A percentile compares a stretch with the other conserved stretches of the same genome.
Conservation (phyloP, 768 basidiomycete species). For the Pulveroboletus sp. region DNA sequence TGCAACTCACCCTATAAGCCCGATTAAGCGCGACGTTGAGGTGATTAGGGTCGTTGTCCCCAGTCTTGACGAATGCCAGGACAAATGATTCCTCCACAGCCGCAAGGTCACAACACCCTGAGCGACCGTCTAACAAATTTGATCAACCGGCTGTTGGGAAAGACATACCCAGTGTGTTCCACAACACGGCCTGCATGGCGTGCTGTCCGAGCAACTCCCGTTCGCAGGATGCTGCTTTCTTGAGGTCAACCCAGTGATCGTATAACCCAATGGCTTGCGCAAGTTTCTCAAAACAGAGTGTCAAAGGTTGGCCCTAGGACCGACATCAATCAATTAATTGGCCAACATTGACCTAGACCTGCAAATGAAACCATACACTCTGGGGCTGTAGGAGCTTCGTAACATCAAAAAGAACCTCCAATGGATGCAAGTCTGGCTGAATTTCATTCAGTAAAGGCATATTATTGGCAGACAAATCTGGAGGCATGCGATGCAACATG, state of each 20-base stretch:
- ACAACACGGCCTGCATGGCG: constrained; percentile 68
- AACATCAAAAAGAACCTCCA: constrained; percentile 74
- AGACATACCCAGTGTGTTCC: constrained; percentile 61
- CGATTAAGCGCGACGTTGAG: constrained; percentile 60
- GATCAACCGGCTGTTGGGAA: not conserved
- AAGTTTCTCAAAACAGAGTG: constrained; percentile 64
- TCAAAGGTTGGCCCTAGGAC: constrained; percentile 63
- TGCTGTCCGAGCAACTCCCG: constrained; percentile 70
- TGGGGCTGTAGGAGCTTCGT: constrained; percentile 67
- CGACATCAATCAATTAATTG: constrained; percentile 11
- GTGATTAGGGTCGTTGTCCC: constrained; percentile 57
- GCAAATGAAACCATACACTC: constrained; percentile 44
- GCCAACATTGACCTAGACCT: not conserved
- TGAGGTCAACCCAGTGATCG: constrained; percentile 66
- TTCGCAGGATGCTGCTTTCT: constrained; percentile 45
- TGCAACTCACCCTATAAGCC: constrained; percentile 55
- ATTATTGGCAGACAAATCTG: constrained; percentile 32
- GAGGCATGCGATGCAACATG: constrained; percentile 67
- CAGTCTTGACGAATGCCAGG: constrained; percentile 57
- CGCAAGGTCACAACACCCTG: constrained; percentile 67
- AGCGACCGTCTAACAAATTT: constrained; percentile 7
- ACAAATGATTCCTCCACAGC: constrained; percentile 67
- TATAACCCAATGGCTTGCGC: constrained; percentile 63
- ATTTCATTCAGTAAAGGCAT: constrained; percentile 64
- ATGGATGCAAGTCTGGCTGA: constrained; percentile 70